Evolutionary conservation across 352 stramenopile genomes (phyloP).

Genomic region (Hyaloperonospora arabidopsidis): DNA sequence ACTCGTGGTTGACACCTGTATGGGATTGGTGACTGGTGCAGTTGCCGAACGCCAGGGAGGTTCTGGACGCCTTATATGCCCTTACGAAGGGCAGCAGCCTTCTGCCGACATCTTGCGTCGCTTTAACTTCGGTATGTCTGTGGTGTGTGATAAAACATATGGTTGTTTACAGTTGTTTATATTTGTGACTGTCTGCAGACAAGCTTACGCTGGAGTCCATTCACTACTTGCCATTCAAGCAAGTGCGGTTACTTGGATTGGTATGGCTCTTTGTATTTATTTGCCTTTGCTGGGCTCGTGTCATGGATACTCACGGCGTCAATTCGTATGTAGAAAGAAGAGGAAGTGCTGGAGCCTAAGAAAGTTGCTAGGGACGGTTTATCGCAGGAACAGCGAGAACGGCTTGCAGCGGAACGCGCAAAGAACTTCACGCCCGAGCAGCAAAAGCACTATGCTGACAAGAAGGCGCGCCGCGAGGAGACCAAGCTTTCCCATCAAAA

Average conservation of each 20-base stretch:
- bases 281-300: background rate
- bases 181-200: conserved; percentile 27
- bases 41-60: conserved; percentile 80
- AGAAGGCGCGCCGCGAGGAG: conserved; percentile 56
- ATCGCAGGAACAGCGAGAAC: conserved; percentile 49
- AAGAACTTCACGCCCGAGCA: conserved; percentile 77
- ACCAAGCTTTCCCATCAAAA: conserved; percentile 79
- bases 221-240: conserved; percentile 64
- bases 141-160: background rate
- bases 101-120: conserved; percentile 71
- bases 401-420: conserved; percentile 69
- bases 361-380: conserved; percentile 47
- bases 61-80: conserved; percentile 58
- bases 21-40: conserved; percentile 86
- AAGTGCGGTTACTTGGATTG: conserved; percentile 40
- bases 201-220: conserved; percentile 66
- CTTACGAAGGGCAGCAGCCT: conserved; percentile 67
- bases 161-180: background rate
- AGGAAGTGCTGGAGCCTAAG: conserved; percentile 38
- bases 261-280: conserved; percentile 14
- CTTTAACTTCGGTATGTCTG: conserved; percentile 72
- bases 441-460: conserved; percentile 66
- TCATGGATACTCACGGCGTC: background rate
- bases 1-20: conserved; percentile 89
- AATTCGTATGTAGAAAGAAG: conserved; percentile 31